Conservation (phyloP, 257 asterid species). For the Ehretia macrophylla region DNA sequence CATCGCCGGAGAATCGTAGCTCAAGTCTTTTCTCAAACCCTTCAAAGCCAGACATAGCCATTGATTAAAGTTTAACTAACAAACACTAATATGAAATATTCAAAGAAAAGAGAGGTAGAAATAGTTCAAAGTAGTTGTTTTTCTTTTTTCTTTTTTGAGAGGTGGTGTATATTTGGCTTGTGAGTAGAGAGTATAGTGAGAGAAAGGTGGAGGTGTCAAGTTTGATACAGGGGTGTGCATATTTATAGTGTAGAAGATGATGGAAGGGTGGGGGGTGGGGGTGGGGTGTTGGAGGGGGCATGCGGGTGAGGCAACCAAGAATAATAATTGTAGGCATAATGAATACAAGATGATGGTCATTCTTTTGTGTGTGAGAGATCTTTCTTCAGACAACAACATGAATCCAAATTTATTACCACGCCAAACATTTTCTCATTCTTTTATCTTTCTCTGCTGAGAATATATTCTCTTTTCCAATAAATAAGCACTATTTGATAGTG, state of each 20-base stretch:
- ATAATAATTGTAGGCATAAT: slow-evolving; percentile 79
- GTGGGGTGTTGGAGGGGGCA: slow-evolving; percentile 34
- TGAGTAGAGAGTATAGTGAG: neutral
- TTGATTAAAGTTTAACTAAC: slow-evolving; percentile 12
- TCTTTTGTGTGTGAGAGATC: slow-evolving; percentile 26
- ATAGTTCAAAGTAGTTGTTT: neutral
- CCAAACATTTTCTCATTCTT: slow-evolving; percentile 23
- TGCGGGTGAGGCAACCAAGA: slow-evolving; percentile 77
- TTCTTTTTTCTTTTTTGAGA: neutral
- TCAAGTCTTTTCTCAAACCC: slow-evolving; percentile 93
- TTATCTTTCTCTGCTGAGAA: no score
- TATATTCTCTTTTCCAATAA: no score
- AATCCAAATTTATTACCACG: slow-evolving; percentile 49
- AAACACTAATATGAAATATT: neutral
- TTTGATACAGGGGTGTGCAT: slow-evolving; percentile 55
- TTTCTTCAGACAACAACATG: slow-evolving; percentile 49
- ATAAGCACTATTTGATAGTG: no score
- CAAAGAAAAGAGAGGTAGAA: neutral
- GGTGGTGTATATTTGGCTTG: neutral
- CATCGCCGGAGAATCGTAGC: slow-evolving; percentile 71
- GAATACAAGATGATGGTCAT: slow-evolving; percentile 78
- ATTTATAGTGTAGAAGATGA: slow-evolving; percentile 32
- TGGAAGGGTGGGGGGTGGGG: neutral
- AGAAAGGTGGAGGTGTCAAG: slow-evolving; percentile 31
- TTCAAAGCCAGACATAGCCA: slow-evolving; percentile 95